Percentiles rank a stretch among this genome's conserved stretches.
These are phyloP conservation scores for Termitomyces sp. DNA, from an alignment of 768 basidiomycete species.

Conservation along the genomic window DNA sequence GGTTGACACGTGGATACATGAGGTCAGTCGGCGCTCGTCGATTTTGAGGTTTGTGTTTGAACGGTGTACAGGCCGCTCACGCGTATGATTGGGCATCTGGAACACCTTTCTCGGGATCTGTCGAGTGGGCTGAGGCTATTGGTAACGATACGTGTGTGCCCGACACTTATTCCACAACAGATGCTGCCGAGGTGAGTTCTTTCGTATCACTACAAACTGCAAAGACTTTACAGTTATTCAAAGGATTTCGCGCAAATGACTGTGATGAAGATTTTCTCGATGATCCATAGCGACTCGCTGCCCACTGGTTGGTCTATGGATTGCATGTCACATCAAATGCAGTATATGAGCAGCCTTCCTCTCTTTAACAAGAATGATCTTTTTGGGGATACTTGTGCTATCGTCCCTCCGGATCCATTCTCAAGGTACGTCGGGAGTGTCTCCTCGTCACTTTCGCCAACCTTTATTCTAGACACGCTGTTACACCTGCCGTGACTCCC, in stretches of 20 bases:
- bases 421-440: constrained; percentile 4
- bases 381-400: constrained; percentile 22
- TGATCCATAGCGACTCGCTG: constrained; percentile 17
- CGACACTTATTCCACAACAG: constrained; percentile 21
- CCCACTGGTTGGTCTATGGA: constrained; percentile 18
- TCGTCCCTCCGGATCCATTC: constrained; percentile 5
- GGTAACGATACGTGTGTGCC: constrained; percentile 23
- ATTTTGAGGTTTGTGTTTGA: neutral
- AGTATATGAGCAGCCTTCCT: constrained; percentile 15
- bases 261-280: constrained; percentile 19
- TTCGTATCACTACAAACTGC: neutral
- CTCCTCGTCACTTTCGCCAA: neutral
- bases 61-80: constrained; percentile 19
- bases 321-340: constrained; percentile 26
- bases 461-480: constrained; percentile 7
- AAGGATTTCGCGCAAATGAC: constrained; percentile 27
- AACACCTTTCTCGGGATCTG: constrained; percentile 13
- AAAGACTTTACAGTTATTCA: neutral
- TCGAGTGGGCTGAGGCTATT: constrained; percentile 17
- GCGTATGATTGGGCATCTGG: constrained; percentile 24
- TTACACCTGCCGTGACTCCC: constrained; percentile 4
- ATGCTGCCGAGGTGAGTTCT: constrained; percentile 20
- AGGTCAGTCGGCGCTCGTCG: constrained; percentile 15
- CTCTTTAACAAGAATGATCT: constrained; percentile 19
- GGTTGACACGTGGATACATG: constrained; percentile 25